These are phyloP conservation scores for Cardamine chenopodiifolia DNA, from an alignment of 345 rosid genomes.

Conservation along the genomic window DNA sequence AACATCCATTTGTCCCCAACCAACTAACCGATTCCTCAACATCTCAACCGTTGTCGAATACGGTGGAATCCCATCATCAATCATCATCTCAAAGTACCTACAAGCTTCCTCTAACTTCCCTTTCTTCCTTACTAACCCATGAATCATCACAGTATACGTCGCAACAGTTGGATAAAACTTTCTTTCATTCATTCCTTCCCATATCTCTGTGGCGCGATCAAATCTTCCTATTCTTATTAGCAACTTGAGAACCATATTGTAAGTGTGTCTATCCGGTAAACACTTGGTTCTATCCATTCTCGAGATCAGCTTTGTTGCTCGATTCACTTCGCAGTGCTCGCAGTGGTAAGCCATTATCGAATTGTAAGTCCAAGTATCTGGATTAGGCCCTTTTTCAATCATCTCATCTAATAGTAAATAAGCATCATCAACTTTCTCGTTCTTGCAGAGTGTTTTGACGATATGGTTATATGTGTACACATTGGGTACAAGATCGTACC, in stretches of 20 bases:
- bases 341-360: constrained; percentile 74
- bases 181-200: constrained; percentile 71
- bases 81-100: constrained; percentile 86
- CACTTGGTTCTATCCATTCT: constrained; percentile 64
- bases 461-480: constrained; percentile 79
- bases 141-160: constrained; percentile 80
- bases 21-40: constrained; percentile 67
- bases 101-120: constrained; percentile 83
- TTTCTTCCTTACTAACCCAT: constrained; percentile 74
- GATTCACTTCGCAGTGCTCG: constrained; percentile 72
- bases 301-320: constrained; percentile 63
- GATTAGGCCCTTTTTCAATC: constrained; percentile 53
- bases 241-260: constrained; percentile 81
- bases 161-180: constrained; percentile 79
- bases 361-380: constrained; percentile 88
- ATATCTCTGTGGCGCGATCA: constrained; percentile 64
- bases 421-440: constrained; percentile 69
- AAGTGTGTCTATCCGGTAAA: constrained; percentile 65
- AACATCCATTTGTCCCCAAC: constrained; percentile 59
- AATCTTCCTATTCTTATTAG: constrained; percentile 74
- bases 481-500: constrained; percentile 66
- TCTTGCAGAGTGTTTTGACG: constrained; percentile 71
- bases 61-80: constrained; percentile 89
- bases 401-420: constrained; percentile 71
- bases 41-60: constrained; percentile 70